Conservation (phyloP, 176 grass and related monocot genomes). For the Ensete ventricosum region DNA sequence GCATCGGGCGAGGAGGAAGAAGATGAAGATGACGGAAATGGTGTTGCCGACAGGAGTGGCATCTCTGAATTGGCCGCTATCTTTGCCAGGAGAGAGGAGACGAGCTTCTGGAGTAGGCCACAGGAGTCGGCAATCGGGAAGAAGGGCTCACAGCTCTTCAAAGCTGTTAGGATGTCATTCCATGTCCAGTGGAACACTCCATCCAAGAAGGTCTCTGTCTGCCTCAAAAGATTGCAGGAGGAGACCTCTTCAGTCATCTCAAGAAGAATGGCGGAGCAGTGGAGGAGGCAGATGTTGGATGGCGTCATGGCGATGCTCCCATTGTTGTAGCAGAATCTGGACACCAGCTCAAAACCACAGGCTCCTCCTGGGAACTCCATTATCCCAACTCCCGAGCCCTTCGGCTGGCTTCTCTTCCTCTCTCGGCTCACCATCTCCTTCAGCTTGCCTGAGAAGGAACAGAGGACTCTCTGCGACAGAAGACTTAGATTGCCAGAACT, state of each 20-base stretch:
- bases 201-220: conserved; percentile 60
- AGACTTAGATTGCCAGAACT: not conserved
- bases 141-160: conserved; percentile 53
- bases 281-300: conserved; percentile 48
- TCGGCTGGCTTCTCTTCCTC: conserved; percentile 23
- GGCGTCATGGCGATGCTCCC: conserved; percentile 53
- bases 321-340: conserved; percentile 75
- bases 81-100: conserved; percentile 59
- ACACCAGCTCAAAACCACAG: conserved; percentile 67
- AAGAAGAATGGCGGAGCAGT: conserved; percentile 52
- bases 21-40: conserved; percentile 44
- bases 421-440: conserved; percentile 49
- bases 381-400: conserved; percentile 23
- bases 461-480: conserved; percentile 49
- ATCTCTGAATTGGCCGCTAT: conserved; percentile 46
- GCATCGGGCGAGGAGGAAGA: conserved; percentile 65
- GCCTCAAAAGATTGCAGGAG: conserved; percentile 54
- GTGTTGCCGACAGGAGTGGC: conserved; percentile 11
- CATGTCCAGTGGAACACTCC: conserved; percentile 68
- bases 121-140: conserved; percentile 27
- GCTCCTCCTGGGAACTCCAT: conserved; percentile 59
- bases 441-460: conserved; percentile 60
- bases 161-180: conserved; percentile 48
- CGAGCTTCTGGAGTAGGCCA: conserved; percentile 43
- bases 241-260: conserved; percentile 82